Base-by-base conservation (phyloP, 1,284 basidiomycete genomes). In the Malassezia yamatoensis region DNA sequence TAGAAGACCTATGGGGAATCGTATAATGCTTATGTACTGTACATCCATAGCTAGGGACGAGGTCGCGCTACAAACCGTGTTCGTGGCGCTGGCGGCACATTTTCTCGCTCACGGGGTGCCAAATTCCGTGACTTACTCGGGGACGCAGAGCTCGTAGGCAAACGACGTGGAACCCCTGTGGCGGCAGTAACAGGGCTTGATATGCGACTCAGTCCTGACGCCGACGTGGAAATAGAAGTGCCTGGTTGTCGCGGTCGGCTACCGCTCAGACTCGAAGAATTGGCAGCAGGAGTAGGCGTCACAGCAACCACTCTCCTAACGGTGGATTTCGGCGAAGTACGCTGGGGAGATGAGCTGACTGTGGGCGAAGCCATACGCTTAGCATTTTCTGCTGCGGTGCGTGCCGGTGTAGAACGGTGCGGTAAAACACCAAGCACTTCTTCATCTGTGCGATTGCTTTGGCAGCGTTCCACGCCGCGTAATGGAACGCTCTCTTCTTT, bases 1-100 rank as follows among this genome's bases (percentile, higher is more conserved):
- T 76, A 21, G 76, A 77, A 61, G 76, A 77, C 41, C 67, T 76
- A 32, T 77, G 76, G 69, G 74, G 67, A 35, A 73, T 77, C 18
- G 68, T 77, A 12, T 77, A 64, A 44, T 11, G 36, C 38, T 13
- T 49, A 39, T 38, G 37, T 49, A 40, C 48, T 38, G 37, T 49
- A 40, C 48, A 40, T 49, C 15, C 46, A n/a, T 35, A 38, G 49
- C 38, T 54, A 48, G 7, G 52, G 45, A 15, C 46, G 52, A 20
- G 46, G 46, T 11, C 44, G 46, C 18, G 47, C 37, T 1, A 34
- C n/a, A n/a, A 37, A 36, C 32, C 45, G 33, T 44, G 42, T 43
- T n/a, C 34, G 45, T 29, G 24, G 24, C 51, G 44, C 15, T 12
- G 51, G 54, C 29, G 54, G 54, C 21, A 43, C 36, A 24, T 56